phyloP scores from a whole-genome alignment of 2,329 filamentous ascomycete species.

The Reticulascus tulasneorum region DNA sequence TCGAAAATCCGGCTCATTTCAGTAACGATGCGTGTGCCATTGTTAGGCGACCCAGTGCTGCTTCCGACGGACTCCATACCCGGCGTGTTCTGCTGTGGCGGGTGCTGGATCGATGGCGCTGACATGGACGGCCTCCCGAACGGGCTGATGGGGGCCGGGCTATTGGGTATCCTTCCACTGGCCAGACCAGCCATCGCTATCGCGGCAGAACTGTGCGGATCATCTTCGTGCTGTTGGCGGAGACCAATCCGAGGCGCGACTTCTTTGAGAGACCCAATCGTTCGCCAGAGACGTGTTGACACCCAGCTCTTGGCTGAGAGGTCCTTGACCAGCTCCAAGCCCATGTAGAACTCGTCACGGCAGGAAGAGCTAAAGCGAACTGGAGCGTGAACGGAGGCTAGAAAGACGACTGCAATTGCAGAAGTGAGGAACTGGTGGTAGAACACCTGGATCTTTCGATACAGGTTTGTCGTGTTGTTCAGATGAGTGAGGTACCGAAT shows the following conservation, averaged over 20 bases:
- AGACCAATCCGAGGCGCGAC: slow-evolving; percentile 68
- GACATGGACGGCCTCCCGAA: slow-evolving; percentile 25
- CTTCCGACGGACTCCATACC: slow-evolving; percentile 4
- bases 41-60: slow-evolving; percentile 21
- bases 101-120: slow-evolving; percentile 14
- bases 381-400: slow-evolving; percentile 72
- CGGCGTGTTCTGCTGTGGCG: slow-evolving; percentile 6
- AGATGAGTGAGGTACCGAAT: slow-evolving; percentile 67
- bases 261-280: slow-evolving; percentile 66
- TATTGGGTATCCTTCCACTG: slow-evolving; percentile 27
- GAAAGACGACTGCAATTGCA: slow-evolving; percentile 70
- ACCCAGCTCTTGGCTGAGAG: slow-evolving; percentile 69
- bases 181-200: slow-evolving; percentile 54
- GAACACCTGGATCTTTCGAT: slow-evolving; percentile 68
- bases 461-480: slow-evolving; percentile 69
- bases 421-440: slow-evolving; percentile 79
- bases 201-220: slow-evolving; percentile 48
- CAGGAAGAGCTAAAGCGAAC: slow-evolving; percentile 65
- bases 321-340: slow-evolving; percentile 69
- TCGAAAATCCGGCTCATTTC: slow-evolving; percentile 50
- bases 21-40: slow-evolving; percentile 46
- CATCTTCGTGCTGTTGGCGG: slow-evolving; percentile 38
- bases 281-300: slow-evolving; percentile 69
- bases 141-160: slow-evolving; percentile 12
- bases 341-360: slow-evolving; percentile 75